Evolutionary conservation across 1,284 basidiomycete species (phyloP), one percentile per base, ranked within the genome.

Genomic region (Volvariella surrecta): DNA sequence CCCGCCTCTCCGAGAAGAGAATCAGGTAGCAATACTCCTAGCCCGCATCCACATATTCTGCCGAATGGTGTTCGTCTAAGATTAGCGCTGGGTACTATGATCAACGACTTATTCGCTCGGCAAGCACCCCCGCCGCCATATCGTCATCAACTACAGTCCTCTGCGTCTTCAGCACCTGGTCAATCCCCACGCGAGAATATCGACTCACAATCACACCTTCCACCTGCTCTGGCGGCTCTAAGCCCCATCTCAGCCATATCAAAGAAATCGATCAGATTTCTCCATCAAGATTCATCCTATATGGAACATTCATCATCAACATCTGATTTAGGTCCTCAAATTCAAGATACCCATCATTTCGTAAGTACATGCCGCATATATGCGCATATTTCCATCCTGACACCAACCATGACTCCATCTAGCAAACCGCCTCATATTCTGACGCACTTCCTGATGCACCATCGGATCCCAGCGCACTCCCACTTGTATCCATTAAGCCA

Each of bases 41-140:
- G 56, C 20, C 52, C 56, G 8, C 66, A 76, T 48, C 73, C 73
- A 17, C 80, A 85, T 52, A 76, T 66, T 1, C 66, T 89, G 2
- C 86, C 86, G 1, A 87, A 89, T 51, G 84, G 84, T n/a, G 83
- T 89, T 28, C 73, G 86, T 6, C 68, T 89, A 35, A 70, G 85
- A 24, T 68, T 89, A 4, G 77, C 80, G 1, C 64, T 89, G 28
- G 75, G 75, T 1, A 81, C 81, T 0, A 73, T 88, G 38, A 70
- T 87, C 52, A 88, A 89, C 50, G 85, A 89, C 53, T 63, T 89
- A 4, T 88, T 89, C 52, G 79, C 83, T 17, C 72, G 85, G 16
- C 77, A 82, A 53, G 69, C 75, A 0, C 79, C 80, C 1, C 64
- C 70, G 2, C 68, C 70, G 9, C 70, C 73, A 1, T 69, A 71